Conservation (phyloP, 176 grass and related monocot genomes). For the Luzula sylvatica region DNA sequence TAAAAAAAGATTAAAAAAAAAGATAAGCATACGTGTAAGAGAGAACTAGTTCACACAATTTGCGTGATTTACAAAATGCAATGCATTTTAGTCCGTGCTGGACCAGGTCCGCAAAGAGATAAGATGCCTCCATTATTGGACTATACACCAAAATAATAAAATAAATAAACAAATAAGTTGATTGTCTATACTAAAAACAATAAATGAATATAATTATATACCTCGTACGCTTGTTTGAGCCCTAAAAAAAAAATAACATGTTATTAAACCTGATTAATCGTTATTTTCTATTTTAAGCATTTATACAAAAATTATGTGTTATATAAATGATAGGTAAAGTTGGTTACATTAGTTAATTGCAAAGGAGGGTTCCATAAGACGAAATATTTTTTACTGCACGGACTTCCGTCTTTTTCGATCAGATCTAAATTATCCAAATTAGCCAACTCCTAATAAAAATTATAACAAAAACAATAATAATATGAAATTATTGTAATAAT, state of each 20-base stretch:
- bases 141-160: conserved; percentile 25
- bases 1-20: conserved; percentile 10
- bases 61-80: conserved; percentile 93
- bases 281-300: too few relatives aligned
- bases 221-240: conserved; percentile 59
- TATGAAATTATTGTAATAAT: background rate
- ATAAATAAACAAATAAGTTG: background rate
- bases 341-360: conserved; percentile 21
- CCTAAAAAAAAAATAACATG: conserved; percentile 20
- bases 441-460: conserved; percentile 49
- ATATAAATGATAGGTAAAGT: background rate
- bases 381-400: conserved; percentile 74
- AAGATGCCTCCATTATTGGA: conserved; percentile 78
- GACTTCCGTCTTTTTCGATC: conserved; percentile 89
- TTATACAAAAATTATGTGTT: background rate
- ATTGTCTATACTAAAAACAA: background rate
- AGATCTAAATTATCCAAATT: conserved; percentile 58
- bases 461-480: background rate
- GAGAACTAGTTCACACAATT: conserved; percentile 77
- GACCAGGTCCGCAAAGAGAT: conserved; percentile 90
- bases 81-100: conserved; percentile 94
- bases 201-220: conserved; percentile 20
- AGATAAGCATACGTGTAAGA: conserved; percentile 73
- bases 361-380: conserved; percentile 84
- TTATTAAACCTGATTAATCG: background rate